phyloP scores from a whole-genome alignment of 495 filamentous ascomycete genomes.

The Neurospora sp. region DNA sequence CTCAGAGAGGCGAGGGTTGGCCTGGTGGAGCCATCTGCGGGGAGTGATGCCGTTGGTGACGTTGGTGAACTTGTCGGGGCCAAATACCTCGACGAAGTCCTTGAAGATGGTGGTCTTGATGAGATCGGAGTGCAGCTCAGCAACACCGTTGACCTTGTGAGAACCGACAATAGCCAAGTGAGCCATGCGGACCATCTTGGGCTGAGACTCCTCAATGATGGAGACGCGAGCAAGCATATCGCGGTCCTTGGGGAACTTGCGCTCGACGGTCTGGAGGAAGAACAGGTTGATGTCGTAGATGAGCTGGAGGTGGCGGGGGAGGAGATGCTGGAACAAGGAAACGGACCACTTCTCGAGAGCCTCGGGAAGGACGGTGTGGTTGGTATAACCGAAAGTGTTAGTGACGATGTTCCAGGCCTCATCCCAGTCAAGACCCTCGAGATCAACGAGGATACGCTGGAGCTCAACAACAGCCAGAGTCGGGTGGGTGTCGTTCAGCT shows the following conservation, averaged over 20 bases:
- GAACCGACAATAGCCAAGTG: constrained; percentile 91
- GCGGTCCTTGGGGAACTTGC: constrained; percentile 77
- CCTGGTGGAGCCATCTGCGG: constrained; percentile 91
- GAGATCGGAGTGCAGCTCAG: constrained; percentile 92
- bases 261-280: constrained; percentile 85
- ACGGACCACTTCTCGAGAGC: constrained; percentile 99
- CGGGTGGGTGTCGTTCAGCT: constrained; percentile 96
- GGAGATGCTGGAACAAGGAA: constrained; percentile 78
- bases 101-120: constrained; percentile 99
- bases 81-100: constrained; percentile 91
- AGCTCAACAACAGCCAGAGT: constrained; percentile 93
- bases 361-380: constrained; percentile 95
- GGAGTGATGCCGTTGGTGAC: constrained; percentile 98
- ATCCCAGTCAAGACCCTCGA: constrained; percentile 87
- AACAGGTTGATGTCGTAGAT: constrained; percentile 97
- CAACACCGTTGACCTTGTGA: constrained; percentile 98
- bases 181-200: constrained; percentile 98
- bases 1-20: constrained; percentile 86
- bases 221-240: constrained; percentile 79
- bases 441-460: constrained; percentile 82
- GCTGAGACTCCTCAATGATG: constrained; percentile 92
- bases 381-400: constrained; percentile 82
- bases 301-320: constrained; percentile 91
- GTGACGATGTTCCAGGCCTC: constrained; percentile 76
- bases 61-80: constrained; percentile 94